phyloP scores from a whole-genome alignment of 371 early-diverging fungal species.

The Rhizopus delemar region DNA sequence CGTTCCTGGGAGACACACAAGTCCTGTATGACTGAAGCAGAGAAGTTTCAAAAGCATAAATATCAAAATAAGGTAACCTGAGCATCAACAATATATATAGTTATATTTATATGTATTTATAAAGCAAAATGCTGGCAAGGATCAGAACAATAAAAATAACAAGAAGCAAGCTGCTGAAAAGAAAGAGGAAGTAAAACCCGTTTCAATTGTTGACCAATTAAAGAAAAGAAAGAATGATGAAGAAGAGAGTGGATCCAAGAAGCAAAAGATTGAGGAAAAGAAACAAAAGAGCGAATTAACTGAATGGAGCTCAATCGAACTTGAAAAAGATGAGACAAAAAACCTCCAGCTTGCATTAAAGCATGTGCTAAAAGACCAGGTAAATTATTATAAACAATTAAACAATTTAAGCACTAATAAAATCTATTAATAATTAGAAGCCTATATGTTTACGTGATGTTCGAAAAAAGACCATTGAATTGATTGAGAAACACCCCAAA shows the following conservation, averaged over 20 bases:
- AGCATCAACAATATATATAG: background rate
- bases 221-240: constrained; percentile 41
- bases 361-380: constrained; percentile 29
- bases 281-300: constrained; percentile 16
- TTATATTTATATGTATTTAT: constrained; percentile 6
- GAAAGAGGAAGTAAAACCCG: constrained; percentile 29
- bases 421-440: constrained; percentile 16
- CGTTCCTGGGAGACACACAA: constrained; percentile 77
- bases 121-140: constrained; percentile 31
- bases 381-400: constrained; percentile 13
- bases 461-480: constrained; percentile 39
- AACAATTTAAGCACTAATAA: background rate
- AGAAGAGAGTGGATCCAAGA: constrained; percentile 23
- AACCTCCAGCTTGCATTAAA: constrained; percentile 34
- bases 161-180: constrained; percentile 27
- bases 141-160: constrained; percentile 15
- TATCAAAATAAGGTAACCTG: constrained; percentile 58
- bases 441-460: constrained; percentile 33
- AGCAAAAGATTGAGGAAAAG: constrained; percentile 35
- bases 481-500: constrained; percentile 36
- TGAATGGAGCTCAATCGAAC: constrained; percentile 32
- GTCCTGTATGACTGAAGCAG: constrained; percentile 86
- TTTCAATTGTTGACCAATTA: constrained; percentile 65
- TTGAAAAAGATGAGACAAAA: constrained; percentile 27
- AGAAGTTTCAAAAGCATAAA: constrained; percentile 82